A percentile compares a stretch with the other conserved stretches of the same genome.
Evolutionary conservation across 345 rosid genomes (phyloP).

Genomic region (Ceriops zippeliana): DNA sequence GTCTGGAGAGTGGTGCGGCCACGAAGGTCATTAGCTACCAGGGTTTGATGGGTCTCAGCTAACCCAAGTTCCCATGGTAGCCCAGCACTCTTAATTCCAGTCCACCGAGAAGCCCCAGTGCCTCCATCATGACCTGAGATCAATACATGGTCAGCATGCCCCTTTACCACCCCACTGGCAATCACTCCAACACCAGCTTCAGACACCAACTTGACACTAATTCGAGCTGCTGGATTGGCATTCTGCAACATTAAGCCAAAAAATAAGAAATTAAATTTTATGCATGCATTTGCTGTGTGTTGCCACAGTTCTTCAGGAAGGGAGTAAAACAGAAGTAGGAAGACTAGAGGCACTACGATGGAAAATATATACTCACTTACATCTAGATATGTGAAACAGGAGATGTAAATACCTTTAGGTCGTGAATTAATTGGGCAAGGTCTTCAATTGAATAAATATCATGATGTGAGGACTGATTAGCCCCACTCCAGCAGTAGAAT

Average conservation of each 20-base stretch:
- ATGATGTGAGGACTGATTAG: slow-evolving; percentile 98
- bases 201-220: slow-evolving; percentile 93
- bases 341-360: neutral
- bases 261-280: neutral
- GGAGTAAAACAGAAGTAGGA: neutral
- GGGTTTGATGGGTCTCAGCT: slow-evolving; percentile 99
- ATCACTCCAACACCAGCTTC: slow-evolving; percentile 99
- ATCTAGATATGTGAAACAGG: neutral
- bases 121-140: slow-evolving; percentile 99
- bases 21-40: slow-evolving; percentile 98
- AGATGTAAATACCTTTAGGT: slow-evolving; percentile 74
- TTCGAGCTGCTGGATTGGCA: slow-evolving; percentile 86
- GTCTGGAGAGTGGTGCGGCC: slow-evolving; percentile 98
- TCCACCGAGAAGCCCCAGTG: slow-evolving; percentile 99
- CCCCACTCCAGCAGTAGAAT: slow-evolving; percentile 98
- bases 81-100: slow-evolving; percentile 97
- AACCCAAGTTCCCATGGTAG: slow-evolving; percentile 99
- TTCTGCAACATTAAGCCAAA: slow-evolving; percentile 43
- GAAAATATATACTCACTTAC: neutral
- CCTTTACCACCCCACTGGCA: slow-evolving; percentile 99
- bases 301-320: neutral
- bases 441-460: slow-evolving; percentile 99
- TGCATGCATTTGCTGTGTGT: neutral
- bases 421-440: slow-evolving; percentile 96
- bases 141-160: slow-evolving; percentile 96